Evolutionary conservation across 495 filamentous ascomycete species (phyloP).

Genomic region (Daldinia grandis): DNA sequence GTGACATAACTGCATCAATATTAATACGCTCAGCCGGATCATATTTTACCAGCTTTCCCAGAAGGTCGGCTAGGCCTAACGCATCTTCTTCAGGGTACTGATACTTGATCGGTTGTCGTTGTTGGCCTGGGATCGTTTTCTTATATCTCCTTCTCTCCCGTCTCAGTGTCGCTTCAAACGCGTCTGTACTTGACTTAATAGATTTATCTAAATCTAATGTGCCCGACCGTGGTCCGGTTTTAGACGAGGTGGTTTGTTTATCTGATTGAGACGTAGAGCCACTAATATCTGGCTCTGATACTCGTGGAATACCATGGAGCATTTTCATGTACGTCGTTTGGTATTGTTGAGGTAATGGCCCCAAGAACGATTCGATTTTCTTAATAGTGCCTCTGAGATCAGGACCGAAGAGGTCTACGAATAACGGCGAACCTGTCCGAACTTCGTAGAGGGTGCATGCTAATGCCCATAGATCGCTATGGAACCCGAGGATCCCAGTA

Average conservation of each 20-base stretch:
- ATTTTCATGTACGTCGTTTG: background rate
- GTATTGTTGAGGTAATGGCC: slow-evolving; percentile 29
- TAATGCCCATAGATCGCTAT: slow-evolving; percentile 44
- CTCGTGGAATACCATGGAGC: background rate
- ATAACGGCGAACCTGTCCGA: background rate
- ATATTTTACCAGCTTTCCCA: slow-evolving; percentile 18
- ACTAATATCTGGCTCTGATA: background rate
- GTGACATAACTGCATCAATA: background rate
- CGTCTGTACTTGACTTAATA: too few relatives aligned
- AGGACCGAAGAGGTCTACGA: background rate
- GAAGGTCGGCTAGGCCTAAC: slow-evolving; percentile 7
- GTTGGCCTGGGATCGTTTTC: too few relatives aligned
- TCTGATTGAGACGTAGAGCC: background rate
- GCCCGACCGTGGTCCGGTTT: background rate
- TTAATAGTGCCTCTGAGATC: background rate
- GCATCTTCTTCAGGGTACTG: background rate
- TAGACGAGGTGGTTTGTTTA: too few relatives aligned
- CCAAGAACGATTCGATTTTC: slow-evolving; percentile 27
- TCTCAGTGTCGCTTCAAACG: too few relatives aligned
- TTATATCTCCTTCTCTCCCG: too few relatives aligned
- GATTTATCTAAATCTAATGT: background rate
- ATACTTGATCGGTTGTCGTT: background rate
- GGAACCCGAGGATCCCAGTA: slow-evolving; percentile 2
- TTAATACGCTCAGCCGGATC: slow-evolving; percentile 12
- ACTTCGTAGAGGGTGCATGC: slow-evolving; percentile 37